A percentile compares a stretch with the other conserved stretches of the same genome.
Conservation (phyloP, 1,284 basidiomycete genomes). For the Omphalotus olearius region DNA sequence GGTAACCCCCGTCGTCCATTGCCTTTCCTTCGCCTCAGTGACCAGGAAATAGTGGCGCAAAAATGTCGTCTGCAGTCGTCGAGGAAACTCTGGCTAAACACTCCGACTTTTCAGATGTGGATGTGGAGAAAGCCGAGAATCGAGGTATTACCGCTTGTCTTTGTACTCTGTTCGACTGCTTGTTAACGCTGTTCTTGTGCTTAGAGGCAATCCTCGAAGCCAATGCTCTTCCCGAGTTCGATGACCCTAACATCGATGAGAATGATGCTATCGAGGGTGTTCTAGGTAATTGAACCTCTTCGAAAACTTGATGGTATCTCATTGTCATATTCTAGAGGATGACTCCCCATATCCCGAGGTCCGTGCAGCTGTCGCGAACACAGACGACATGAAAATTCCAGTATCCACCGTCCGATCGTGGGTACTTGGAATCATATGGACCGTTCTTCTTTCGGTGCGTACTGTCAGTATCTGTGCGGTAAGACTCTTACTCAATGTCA, state of each 20-base stretch:
- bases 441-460: slow-evolving; percentile 10
- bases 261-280: slow-evolving; percentile 10
- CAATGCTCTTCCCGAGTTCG: slow-evolving; percentile 19
- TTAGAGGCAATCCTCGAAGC: slow-evolving; percentile 18
- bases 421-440: slow-evolving; percentile 16
- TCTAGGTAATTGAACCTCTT: neutral
- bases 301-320: neutral
- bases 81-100: too few relatives aligned
- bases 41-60: too few relatives aligned
- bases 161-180: too few relatives aligned
- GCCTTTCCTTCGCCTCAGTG: too few relatives aligned
- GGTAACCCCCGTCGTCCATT: too few relatives aligned
- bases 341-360: slow-evolving; percentile 15
- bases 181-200: too few relatives aligned
- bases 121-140: too few relatives aligned
- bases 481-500: neutral
- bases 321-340: slow-evolving; percentile 6
- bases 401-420: slow-evolving; percentile 15
- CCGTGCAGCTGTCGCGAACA: slow-evolving; percentile 20
- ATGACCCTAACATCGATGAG: slow-evolving; percentile 18
- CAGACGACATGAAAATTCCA: slow-evolving; percentile 18
- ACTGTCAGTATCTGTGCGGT: neutral
- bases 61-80: too few relatives aligned
- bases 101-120: too few relatives aligned
- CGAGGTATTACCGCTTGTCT: too few relatives aligned